Evolutionary conservation across 108 stramenopile genomes (phyloP), one percentile per base, ranked within the genome.

Genomic region (Cyclostephanos tholiformis): DNA sequence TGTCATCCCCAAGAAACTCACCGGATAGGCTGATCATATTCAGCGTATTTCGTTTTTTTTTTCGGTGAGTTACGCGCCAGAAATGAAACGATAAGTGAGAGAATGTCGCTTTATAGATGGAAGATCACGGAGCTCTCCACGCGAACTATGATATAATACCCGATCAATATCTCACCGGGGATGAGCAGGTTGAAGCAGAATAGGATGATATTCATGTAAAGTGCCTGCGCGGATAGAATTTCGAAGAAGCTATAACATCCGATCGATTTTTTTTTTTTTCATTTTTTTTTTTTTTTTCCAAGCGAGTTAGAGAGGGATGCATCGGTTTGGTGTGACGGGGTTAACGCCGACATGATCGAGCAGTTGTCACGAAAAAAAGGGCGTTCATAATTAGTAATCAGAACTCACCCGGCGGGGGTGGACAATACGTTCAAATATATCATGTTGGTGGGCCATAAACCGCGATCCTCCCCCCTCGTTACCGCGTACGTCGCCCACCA

Each of bases 401-500:
- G 0, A 12, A 56, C 72, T 65, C 64, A 74, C 72, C 78, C 77
- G 13, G 65, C 67, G 52, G 75, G 75, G 39, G n/a, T 23, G 1
- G 73, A 59, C 14, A 71, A 32, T 19, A 74, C 64, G 30, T 71
- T 65, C 59, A 71, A 46, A 39, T 58, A 67, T 25, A 71, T 69
- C 30, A 16, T 44, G 25, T 49, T 51, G 8, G 2, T 8, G 9
- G 69, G 72, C 72, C 72, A 74, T 23, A 58, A 25, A 41, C 72
- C 72, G 16, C 0, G 19, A 53, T 71, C 65, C 23, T 63, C 83
- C 10, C 56, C 53, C 27, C 19, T 36, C 12, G 71, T 23, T 1
- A 0, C 20, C 22, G 65, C 69, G 52, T 62, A 82, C 1, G 72
- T 59, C 0, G 26, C 82, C 66, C 83, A 68, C 85, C 85, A 86